A percentile compares a stretch with the other conserved stretches of the same genome.
Evolutionary conservation across 2,329 filamentous ascomycete genomes (phyloP).

Genomic region (Trichoderma simmonsii): DNA sequence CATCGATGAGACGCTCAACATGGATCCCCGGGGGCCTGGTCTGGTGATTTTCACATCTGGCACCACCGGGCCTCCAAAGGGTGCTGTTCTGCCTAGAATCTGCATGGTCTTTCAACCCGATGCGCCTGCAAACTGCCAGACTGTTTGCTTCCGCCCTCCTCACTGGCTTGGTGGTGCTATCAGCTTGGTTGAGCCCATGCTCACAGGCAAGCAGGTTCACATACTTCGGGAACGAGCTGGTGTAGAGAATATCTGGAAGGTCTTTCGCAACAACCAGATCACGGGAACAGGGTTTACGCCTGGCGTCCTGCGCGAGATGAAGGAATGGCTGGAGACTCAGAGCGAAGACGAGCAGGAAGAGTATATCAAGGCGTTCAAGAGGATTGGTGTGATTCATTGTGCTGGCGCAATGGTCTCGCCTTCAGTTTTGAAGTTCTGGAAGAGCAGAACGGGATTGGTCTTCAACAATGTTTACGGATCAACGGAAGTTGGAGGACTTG

Average conservation of each 20-base stretch:
- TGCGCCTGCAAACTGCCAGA: conserved; percentile 3
- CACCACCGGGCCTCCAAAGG: conserved; percentile 47
- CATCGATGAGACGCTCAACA: conserved; percentile 14
- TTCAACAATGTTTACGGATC: conserved; percentile 21
- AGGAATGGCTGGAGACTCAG: conserved; percentile 15
- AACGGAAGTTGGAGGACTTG: conserved; percentile 19
- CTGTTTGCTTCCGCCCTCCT: conserved; percentile 21
- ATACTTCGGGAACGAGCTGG: conserved; percentile 17
- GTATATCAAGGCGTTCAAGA: conserved; percentile 15
- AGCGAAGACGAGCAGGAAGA: conserved; percentile 10
- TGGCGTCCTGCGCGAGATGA: conserved; percentile 19
- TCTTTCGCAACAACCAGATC: conserved; percentile 17
- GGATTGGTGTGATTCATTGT: neutral
- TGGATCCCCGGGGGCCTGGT: conserved; percentile 20
- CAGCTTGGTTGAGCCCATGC: conserved; percentile 16
- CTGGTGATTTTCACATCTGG: conserved; percentile 54
- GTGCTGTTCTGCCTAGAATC: conserved; percentile 54
- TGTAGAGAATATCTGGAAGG: conserved; percentile 17
- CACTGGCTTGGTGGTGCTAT: conserved; percentile 24
- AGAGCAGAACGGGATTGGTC: conserved; percentile 6
- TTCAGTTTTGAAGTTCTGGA: conserved; percentile 21
- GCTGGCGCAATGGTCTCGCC: conserved; percentile 12
- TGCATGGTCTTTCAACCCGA: neutral
- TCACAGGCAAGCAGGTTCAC: conserved; percentile 21
- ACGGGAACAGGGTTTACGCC: conserved; percentile 20